Base-by-base conservation (phyloP, 2,329 filamentous ascomycete genomes). In the Thielaviopsis ethacetica region DNA sequence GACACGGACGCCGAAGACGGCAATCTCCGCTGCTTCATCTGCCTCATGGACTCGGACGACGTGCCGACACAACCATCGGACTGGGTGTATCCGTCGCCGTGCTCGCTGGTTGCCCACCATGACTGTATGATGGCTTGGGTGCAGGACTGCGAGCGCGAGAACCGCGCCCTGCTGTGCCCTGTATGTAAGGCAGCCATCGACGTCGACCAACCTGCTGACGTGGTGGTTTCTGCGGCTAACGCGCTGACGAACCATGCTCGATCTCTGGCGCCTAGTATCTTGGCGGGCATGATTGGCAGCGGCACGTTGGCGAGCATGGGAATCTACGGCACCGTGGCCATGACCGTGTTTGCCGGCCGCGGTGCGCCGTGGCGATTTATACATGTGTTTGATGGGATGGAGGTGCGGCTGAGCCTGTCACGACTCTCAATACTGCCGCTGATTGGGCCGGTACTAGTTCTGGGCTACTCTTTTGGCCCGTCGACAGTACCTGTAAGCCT, bases 71-170 rank as follows among this genome's bases (percentile, higher is more conserved):
- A 9, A 74, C 77, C 3, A 27, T 68, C 71, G 53, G 70, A 74
- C 58, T 98, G 93, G 91, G 83, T 88, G 52, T 87, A 86, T 58
- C 91, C 93, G 1, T 98, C 93, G 68, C 86, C 85, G 0, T 98
- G 93, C 71, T 90, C 88, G 13, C 77, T 98, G 47, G 87, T 88
- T 59, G 93, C 91, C 1, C 93, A 98, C 69, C 90, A 97, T 69
- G 80, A 83, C 62, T 95, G 91, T 68, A 78, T 97, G 64, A 76
- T 97, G 47, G 86, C 89, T 66, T 98, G 91, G 91, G 85, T 97
- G 19, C 85, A 88, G n/a, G 89, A 95, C 67, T 81, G 89, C 67
- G 90, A 96, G 71, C 78, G 71, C 61, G 70, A 79, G 67, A 69
- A 75, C 68, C 81, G 82, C 58, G 83, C 83, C 62, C 82, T 96